Conservation (phyloP, 352 stramenopile genomes). For the Elongisporangium undulatum region DNA sequence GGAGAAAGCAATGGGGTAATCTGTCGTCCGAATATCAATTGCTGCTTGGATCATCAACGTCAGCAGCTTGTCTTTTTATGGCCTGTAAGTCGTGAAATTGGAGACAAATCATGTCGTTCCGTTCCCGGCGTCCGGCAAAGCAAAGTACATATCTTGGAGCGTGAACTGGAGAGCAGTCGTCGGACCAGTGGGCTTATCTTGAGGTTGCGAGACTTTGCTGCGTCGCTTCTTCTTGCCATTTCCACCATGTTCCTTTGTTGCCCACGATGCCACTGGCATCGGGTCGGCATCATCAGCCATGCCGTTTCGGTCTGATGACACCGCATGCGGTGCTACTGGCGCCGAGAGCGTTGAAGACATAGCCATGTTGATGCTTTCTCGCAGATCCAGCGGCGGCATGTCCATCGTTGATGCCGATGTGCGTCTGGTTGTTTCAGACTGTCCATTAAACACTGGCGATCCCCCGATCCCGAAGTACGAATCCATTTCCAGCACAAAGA, state of each 20-base stretch:
- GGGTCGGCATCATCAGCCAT: background rate
- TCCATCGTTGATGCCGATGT: slow-evolving; percentile 19
- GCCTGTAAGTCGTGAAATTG: background rate
- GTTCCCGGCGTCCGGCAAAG: slow-evolving; percentile 16
- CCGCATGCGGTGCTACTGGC: slow-evolving; percentile 7
- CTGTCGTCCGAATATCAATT: background rate
- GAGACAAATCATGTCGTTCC: background rate
- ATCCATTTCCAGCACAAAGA: slow-evolving; percentile 87
- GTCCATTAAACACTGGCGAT: slow-evolving; percentile 68
- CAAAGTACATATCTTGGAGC: slow-evolving; percentile 82
- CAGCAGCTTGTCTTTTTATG: background rate
- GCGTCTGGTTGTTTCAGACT: slow-evolving; percentile 7
- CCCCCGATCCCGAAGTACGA: slow-evolving; percentile 82
- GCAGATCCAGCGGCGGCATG: slow-evolving; percentile 54
- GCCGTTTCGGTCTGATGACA: slow-evolving; percentile 11
- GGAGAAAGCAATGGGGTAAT: background rate
- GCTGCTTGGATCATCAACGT: background rate
- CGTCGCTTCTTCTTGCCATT: slow-evolving; percentile 13
- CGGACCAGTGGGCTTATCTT: slow-evolving; percentile 28
- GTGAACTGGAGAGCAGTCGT: slow-evolving; percentile 62
- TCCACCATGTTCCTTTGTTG: slow-evolving; percentile 1
- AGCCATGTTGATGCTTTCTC: slow-evolving; percentile 72
- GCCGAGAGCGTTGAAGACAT: slow-evolving; percentile 60
- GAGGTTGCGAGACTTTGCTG: slow-evolving; percentile 11
- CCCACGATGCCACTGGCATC: slow-evolving; percentile 5